phyloP scores from a whole-genome alignment of 179 eudicot species.

The Beta corolliflora region DNA sequence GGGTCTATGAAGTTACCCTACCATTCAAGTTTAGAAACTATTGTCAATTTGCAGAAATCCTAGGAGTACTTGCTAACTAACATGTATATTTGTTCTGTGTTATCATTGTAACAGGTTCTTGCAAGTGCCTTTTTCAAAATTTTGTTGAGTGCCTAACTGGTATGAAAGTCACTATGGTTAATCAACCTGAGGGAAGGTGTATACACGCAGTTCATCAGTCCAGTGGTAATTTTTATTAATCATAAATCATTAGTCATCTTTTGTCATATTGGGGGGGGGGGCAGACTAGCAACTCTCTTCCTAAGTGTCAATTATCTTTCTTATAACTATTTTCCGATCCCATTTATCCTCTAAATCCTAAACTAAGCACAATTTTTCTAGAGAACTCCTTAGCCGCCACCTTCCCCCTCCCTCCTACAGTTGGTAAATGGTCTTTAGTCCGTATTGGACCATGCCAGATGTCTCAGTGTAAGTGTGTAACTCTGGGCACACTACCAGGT shows the following conservation, averaged over 20 bases:
- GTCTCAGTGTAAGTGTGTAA: too few species aligned
- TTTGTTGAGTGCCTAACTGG: constrained; percentile 63
- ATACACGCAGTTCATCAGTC: constrained; percentile 65
- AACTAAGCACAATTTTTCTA: too few species aligned
- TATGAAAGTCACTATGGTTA: constrained; percentile 54
- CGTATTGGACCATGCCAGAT: too few species aligned
- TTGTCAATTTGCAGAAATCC: too few species aligned
- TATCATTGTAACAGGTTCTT: constrained; percentile 40
- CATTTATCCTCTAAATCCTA: too few species aligned
- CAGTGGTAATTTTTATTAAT: constrained; percentile 78
- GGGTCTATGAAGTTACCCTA: constrained; percentile 8
- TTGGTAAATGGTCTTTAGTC: too few species aligned
- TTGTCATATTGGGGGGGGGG: not conserved
- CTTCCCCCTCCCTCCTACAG: too few species aligned
- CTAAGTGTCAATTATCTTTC: not conserved
- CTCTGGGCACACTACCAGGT: too few species aligned
- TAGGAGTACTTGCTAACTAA: too few species aligned
- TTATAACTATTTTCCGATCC: not conserved
- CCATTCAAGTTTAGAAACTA: not conserved
- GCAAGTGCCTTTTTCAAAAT: constrained; percentile 61
- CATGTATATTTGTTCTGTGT: not conserved
- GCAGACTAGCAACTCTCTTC: not conserved
- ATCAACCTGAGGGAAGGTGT: constrained; percentile 49
- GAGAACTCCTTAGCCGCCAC: too few species aligned
- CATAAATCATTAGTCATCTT: not conserved